Evolutionary conservation across 495 filamentous ascomycete species (phyloP).

Genomic region (Pyrenopolyporus hunteri): DNA sequence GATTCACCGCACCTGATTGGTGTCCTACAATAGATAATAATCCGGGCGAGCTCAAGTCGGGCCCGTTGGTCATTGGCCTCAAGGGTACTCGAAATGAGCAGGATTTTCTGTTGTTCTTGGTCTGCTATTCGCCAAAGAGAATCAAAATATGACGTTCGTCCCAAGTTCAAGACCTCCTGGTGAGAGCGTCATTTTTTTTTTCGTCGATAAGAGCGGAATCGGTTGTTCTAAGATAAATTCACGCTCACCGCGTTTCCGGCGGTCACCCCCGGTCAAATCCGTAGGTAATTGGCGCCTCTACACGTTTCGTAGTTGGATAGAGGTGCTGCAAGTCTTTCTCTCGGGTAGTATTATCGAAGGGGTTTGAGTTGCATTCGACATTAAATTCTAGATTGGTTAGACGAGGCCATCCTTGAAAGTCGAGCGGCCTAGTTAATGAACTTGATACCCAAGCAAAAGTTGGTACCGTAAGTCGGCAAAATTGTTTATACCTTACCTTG

Average conservation of each 20-base stretch:
- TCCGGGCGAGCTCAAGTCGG: constrained; percentile 16
- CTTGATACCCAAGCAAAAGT: constrained; percentile 2
- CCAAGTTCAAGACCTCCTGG: constrained; percentile 2
- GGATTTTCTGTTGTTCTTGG: not conserved
- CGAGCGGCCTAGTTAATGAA: constrained; percentile 1
- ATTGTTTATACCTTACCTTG: not conserved
- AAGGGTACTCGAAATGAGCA: constrained; percentile 23
- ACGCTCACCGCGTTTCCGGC: constrained; percentile 26
- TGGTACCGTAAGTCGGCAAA: not conserved
- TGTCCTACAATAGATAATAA: constrained; percentile 21
- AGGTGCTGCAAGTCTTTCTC: too few relatives aligned
- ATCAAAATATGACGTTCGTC: constrained; percentile 9
- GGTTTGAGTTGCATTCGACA: constrained; percentile 2
- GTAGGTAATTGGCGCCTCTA: not conserved
- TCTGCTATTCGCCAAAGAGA: constrained; percentile 15
- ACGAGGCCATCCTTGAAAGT: constrained; percentile 8
- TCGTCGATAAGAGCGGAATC: not conserved
- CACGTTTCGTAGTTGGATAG: too few relatives aligned
- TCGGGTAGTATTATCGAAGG: too few relatives aligned
- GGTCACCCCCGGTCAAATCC: not conserved
- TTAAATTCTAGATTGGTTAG: constrained; percentile 14
- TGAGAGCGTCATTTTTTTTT: constrained; percentile 13
- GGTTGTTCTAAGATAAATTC: not conserved
- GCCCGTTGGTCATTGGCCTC: constrained; percentile 8
- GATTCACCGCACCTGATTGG: constrained; percentile 7